A percentile compares a stretch with the other conserved stretches of the same genome.
phyloP scores from a whole-genome alignment of 768 basidiomycete genomes.

The Mycena pura region DNA sequence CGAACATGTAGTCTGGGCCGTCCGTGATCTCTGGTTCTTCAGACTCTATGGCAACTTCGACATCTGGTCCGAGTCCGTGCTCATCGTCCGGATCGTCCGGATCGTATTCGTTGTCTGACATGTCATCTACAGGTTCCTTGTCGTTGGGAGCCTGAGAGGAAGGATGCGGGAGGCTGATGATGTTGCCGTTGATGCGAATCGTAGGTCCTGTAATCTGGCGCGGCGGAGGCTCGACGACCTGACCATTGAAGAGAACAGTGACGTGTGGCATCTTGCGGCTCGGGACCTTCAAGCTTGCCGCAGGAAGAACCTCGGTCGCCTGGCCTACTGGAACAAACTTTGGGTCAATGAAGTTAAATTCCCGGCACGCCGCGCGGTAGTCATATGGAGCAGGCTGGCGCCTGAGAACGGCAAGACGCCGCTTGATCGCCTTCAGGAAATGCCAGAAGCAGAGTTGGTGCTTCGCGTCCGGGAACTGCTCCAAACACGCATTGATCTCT shows the following conservation, averaged over 20 bases:
- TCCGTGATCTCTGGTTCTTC: too few species aligned
- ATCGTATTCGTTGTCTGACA: too few species aligned
- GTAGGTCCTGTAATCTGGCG: too few species aligned
- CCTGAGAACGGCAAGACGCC: slow-evolving; percentile 32
- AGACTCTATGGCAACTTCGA: neutral
- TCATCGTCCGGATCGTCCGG: slow-evolving; percentile 20
- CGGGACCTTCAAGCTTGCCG: neutral
- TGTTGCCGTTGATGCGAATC: too few species aligned
- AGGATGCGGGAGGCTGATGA: too few species aligned
- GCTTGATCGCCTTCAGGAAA: slow-evolving; percentile 36
- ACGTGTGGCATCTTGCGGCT: too few species aligned
- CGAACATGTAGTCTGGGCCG: slow-evolving; percentile 35
- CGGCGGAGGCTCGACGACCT: too few species aligned
- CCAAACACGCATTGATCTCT: slow-evolving; percentile 41
- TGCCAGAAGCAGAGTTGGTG: slow-evolving; percentile 50
- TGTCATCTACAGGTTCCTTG: too few species aligned
- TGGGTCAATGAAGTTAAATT: slow-evolving; percentile 36
- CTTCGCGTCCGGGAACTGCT: slow-evolving; percentile 37
- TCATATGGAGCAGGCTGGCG: slow-evolving; percentile 36
- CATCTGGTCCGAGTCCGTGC: neutral
- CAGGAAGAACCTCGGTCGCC: neutral
- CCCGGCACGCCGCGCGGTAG: slow-evolving; percentile 27
- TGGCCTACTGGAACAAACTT: slow-evolving; percentile 35
- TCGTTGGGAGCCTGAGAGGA: too few species aligned
- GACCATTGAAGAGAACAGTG: neutral